Evolutionary conservation across 495 filamentous ascomycete species (phyloP), one percentile per base, ranked within the genome.

Genomic region (Clohesyomyces aquaticus): DNA sequence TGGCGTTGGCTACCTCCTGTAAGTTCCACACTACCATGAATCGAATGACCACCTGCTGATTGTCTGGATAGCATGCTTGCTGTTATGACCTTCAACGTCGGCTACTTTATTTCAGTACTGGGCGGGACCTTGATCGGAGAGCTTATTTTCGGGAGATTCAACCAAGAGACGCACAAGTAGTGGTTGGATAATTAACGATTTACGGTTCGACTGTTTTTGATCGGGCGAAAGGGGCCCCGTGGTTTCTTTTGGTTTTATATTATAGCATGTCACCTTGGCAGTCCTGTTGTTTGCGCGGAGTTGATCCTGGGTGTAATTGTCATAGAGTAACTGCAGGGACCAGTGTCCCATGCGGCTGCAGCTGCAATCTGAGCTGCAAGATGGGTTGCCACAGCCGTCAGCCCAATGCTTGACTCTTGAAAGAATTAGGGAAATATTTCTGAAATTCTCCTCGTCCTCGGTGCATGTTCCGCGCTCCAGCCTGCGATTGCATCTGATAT

Each of bases 1-100:
- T 0, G 93, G 88, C 3, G 81, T 96, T 43, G 88, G 86, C 1
- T 98, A 97, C 78, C 76, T 98, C 41, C 83, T 97, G 93, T 96
- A 81, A 81, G 91, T 85, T 27, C n/a, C 38, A 27, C 26, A 23
- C 22, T 22, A 32, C 48, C 19, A 0, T 32, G 14, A 38, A 52
- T 10, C 38, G 8, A 35, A 19, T 25, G 49, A 28, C 41, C 16
- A 41, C 26, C 42, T 10, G 32, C 55, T 57, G 35, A 53, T 50
- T 8, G 2, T 16, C 23, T 26, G 21, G 26, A 27, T 70, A 98
- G 93, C 52, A 98, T 98, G 93, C 79, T 98, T 77, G 93, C 90
- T n/a, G 90, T 96, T 68, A 98, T 98, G 93, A 94, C 91, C 2
- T 83, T 93, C 84, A 98, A 98, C 70, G 83, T 97, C 46, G 93